Percentiles rank a stretch among this genome's conserved stretches.
phyloP scores from a whole-genome alignment of 768 basidiomycete genomes.

The Mycena olivaceomarginata region DNA sequence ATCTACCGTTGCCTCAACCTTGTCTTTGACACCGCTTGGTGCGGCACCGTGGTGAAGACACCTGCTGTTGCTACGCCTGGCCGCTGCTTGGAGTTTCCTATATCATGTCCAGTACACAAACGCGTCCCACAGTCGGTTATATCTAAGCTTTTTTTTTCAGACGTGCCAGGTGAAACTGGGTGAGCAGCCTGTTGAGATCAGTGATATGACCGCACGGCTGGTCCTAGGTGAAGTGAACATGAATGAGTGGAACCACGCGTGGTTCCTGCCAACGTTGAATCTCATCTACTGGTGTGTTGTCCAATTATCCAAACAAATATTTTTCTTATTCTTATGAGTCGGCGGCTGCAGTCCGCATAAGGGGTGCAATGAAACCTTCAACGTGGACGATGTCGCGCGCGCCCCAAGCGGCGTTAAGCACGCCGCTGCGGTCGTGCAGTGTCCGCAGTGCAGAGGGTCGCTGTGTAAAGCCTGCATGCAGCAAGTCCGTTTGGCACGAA shows the following conservation, averaged over 20 bases:
- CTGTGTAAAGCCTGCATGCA: constrained; percentile 46
- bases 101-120: constrained; percentile 44
- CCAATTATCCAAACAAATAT: background rate
- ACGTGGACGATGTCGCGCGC: constrained; percentile 44
- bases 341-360: constrained; percentile 43
- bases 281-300: too few species aligned
- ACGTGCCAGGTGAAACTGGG: constrained; percentile 43
- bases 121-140: background rate
- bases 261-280: constrained; percentile 43
- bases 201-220: constrained; percentile 43
- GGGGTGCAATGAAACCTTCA: constrained; percentile 47
- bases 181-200: constrained; percentile 41
- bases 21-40: constrained; percentile 41
- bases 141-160: constrained; percentile 12
- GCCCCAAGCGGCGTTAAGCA: constrained; percentile 42
- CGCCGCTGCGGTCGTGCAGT: constrained; percentile 41
- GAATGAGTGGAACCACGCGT: constrained; percentile 46
- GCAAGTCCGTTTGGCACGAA: constrained; percentile 47
- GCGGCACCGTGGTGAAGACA: constrained; percentile 33
- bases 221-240: constrained; percentile 46
- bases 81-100: constrained; percentile 40
- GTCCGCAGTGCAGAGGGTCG: constrained; percentile 44
- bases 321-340: background rate
- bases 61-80: constrained; percentile 24
- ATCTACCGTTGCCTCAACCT: constrained; percentile 46